Percentiles rank a stretch among this genome's conserved stretches.
These are phyloP conservation scores for Fragosphaeria purpurea DNA, from an alignment of 2,329 filamentous ascomycete species.

Conservation along the genomic window DNA sequence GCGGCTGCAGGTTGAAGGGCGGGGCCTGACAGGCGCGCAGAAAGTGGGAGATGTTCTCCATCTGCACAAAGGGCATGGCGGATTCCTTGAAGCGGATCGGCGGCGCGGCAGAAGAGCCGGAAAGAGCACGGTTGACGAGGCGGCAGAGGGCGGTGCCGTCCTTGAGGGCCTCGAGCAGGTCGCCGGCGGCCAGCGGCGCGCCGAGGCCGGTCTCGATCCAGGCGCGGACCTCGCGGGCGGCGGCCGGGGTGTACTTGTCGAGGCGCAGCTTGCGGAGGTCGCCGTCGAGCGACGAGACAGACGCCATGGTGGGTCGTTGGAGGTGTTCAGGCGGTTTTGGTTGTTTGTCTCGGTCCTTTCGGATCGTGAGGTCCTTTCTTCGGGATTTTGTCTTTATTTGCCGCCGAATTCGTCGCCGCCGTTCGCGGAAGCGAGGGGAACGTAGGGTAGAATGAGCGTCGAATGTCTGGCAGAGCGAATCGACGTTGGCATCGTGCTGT, in stretches of 20 bases:
- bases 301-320: slow-evolving; percentile 39
- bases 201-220: slow-evolving; percentile 83
- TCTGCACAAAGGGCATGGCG: slow-evolving; percentile 95
- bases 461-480: no score
- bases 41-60: slow-evolving; percentile 98
- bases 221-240: slow-evolving; percentile 69
- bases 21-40: slow-evolving; percentile 76
- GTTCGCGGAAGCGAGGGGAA: no score
- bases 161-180: slow-evolving; percentile 77
- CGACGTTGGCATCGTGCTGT: no score
- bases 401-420: no score
- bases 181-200: slow-evolving; percentile 58
- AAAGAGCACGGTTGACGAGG: slow-evolving; percentile 58
- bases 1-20: slow-evolving; percentile 78
- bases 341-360: no score
- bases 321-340: no score
- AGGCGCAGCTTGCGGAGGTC: slow-evolving; percentile 90
- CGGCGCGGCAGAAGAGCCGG: slow-evolving; percentile 41
- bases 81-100: slow-evolving; percentile 85
- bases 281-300: slow-evolving; percentile 85
- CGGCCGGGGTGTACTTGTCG: slow-evolving; percentile 84
- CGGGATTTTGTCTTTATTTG: no score
- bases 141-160: slow-evolving; percentile 92
- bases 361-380: no score
- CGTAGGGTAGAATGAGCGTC: no score